Conservation (phyloP, 2,329 filamentous ascomycete genomes). For the Penicillium decumbens region DNA sequence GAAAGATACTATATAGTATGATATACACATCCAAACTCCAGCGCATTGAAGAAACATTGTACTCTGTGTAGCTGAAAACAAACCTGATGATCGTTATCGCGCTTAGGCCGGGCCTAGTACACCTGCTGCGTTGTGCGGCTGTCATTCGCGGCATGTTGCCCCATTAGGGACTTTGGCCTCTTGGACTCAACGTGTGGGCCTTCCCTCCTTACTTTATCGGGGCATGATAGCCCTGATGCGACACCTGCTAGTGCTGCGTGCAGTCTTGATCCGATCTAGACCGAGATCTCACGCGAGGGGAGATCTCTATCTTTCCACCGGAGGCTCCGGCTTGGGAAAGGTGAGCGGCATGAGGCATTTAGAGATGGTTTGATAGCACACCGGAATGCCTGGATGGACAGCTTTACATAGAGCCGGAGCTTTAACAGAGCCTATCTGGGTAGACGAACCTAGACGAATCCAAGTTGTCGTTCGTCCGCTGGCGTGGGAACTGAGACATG, state of each 20-base stretch:
- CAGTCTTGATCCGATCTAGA: constrained; percentile 1
- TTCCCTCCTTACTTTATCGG: neutral
- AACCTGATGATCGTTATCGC: constrained; percentile 3
- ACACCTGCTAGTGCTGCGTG: neutral
- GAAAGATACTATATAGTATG: neutral
- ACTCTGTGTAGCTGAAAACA: neutral
- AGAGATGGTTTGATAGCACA: neutral
- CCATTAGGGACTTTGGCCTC: constrained; percentile 7
- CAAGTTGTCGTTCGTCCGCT: neutral
- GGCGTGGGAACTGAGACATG: constrained; percentile 10
- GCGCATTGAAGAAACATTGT: neutral
- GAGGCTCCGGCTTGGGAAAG: neutral
- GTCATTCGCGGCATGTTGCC: constrained; percentile 9
- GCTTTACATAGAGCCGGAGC: neutral
- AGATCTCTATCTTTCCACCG: neutral
- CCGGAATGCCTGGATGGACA: neutral
- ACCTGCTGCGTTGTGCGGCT: constrained; percentile 14
- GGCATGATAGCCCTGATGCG: neutral
- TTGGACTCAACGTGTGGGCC: neutral
- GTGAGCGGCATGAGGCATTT: neutral
- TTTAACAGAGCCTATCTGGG: neutral
- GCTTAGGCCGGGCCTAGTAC: constrained; percentile 13
- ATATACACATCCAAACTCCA: neutral
- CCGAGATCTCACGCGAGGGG: neutral
- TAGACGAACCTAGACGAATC: neutral